phyloP scores from a whole-genome alignment of 2,329 filamentous ascomycete species.

The Neofusicoccum sp. region DNA sequence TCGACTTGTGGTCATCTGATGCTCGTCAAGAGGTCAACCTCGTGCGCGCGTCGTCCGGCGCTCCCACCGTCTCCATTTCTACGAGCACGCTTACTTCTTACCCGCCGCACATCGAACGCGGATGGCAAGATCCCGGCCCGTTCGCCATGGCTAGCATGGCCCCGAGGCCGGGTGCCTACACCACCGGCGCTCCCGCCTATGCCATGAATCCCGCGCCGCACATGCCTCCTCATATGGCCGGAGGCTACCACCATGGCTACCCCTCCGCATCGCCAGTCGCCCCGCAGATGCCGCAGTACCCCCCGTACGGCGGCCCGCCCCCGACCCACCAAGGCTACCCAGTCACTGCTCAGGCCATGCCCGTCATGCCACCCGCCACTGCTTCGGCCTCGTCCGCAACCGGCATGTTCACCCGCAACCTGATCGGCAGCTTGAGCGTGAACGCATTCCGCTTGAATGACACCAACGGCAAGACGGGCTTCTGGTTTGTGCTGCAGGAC shows the following conservation, averaged over 20 bases:
- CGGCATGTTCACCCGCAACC: conserved; percentile 91
- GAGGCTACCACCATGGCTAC: conserved; percentile 8
- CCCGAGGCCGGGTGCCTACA: conserved; percentile 5
- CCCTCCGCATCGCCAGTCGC: conserved; percentile 11
- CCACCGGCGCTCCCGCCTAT: neutral
- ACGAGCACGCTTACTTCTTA: conserved; percentile 80
- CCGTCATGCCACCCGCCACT: conserved; percentile 2
- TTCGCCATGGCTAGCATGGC: conserved; percentile 4
- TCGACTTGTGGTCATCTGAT: conserved; percentile 68
- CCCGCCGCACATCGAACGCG: conserved; percentile 53
- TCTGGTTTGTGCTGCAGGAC: conserved; percentile 97
- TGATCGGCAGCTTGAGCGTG: conserved; percentile 88
- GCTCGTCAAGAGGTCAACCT: conserved; percentile 67
- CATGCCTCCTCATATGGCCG: conserved; percentile 19
- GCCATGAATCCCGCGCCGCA: neutral
- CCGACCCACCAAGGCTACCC: conserved; percentile 9
- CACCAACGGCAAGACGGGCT: conserved; percentile 76
- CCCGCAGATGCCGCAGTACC: conserved; percentile 21
- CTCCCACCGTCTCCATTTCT: conserved; percentile 71
- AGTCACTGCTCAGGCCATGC: conserved; percentile 2
- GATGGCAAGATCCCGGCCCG: conserved; percentile 25
- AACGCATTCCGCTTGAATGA: conserved; percentile 86
- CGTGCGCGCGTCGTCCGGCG: conserved; percentile 65
- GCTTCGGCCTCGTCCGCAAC: conserved; percentile 56
- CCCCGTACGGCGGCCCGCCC: conserved; percentile 22